phyloP scores from a whole-genome alignment of 345 rosid genomes.

The Hibiscus tridactylites region DNA sequence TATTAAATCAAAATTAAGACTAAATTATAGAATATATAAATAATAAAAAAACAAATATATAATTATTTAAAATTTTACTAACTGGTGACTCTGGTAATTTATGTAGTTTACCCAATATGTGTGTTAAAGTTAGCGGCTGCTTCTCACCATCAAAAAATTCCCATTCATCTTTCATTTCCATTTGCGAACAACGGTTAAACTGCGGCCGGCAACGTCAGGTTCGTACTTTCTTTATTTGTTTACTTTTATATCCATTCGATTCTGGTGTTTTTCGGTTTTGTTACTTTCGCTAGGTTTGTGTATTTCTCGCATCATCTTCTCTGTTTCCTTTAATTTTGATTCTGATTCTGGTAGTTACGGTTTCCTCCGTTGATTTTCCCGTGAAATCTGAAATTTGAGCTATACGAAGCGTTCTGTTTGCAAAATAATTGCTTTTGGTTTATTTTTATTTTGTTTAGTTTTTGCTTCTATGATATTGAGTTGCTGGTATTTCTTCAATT shows the following conservation, averaged over 20 bases:
- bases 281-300: neutral
- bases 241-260: neutral
- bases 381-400: neutral
- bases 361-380: neutral
- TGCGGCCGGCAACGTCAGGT: neutral
- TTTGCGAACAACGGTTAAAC: neutral
- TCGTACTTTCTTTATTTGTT: neutral
- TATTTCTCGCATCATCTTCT: neutral
- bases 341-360: neutral
- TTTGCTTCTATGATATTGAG: neutral
- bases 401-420: neutral
- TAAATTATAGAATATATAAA: too few species aligned
- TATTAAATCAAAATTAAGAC: too few species aligned
- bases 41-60: too few species aligned
- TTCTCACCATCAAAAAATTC: neutral
- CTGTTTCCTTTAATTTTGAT: neutral
- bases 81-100: too few species aligned
- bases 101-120: too few species aligned
- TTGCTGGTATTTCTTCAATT: neutral
- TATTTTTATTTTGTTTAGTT: neutral
- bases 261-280: neutral
- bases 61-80: too few species aligned
- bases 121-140: neutral
- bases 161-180: too few species aligned
- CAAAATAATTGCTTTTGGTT: neutral